phyloP scores from a whole-genome alignment of 2,329 filamentous ascomycete species.

The Hortaea werneckii region DNA sequence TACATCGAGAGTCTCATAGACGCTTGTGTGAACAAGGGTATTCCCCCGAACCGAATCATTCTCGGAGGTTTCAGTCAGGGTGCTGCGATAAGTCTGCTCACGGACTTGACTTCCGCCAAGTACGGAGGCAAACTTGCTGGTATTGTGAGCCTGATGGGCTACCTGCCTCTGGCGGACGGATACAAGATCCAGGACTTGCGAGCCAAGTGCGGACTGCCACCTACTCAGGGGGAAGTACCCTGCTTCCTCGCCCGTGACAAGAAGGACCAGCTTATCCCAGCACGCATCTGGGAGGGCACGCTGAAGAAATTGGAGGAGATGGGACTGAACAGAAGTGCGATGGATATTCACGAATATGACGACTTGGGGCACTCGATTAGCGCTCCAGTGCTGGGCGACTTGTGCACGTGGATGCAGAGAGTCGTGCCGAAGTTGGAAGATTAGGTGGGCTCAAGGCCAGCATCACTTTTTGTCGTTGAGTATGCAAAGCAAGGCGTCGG shows the following conservation, averaged over 20 bases:
- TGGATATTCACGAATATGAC: slow-evolving; percentile 38
- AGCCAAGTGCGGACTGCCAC: slow-evolving; percentile 26
- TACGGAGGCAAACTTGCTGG: slow-evolving; percentile 33
- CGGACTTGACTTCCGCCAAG: slow-evolving; percentile 29
- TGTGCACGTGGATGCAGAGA: slow-evolving; percentile 33
- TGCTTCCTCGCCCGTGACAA: slow-evolving; percentile 40
- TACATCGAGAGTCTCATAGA: slow-evolving; percentile 36
- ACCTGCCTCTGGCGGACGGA: slow-evolving; percentile 30
- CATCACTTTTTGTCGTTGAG: not conserved
- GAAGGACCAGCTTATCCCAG: slow-evolving; percentile 39
- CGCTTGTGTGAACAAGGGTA: slow-evolving; percentile 30
- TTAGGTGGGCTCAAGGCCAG: not conserved
- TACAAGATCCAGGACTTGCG: slow-evolving; percentile 28
- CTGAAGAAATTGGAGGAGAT: slow-evolving; percentile 31
- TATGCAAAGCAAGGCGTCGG: not conserved
- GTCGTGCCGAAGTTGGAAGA: slow-evolving; percentile 30
- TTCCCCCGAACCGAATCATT: slow-evolving; percentile 34
- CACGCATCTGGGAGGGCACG: slow-evolving; percentile 32
- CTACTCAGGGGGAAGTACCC: slow-evolving; percentile 27
- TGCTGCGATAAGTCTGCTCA: slow-evolving; percentile 35
- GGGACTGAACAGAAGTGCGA: slow-evolving; percentile 28
- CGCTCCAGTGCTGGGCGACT: slow-evolving; percentile 35
- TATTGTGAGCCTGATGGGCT: slow-evolving; percentile 38
- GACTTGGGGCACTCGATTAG: slow-evolving; percentile 37
- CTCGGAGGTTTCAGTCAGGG: slow-evolving; percentile 42